These are phyloP conservation scores for Vitis vinifera DNA, from an alignment of 164 flowering plant genomes.

Conservation along the genomic window DNA sequence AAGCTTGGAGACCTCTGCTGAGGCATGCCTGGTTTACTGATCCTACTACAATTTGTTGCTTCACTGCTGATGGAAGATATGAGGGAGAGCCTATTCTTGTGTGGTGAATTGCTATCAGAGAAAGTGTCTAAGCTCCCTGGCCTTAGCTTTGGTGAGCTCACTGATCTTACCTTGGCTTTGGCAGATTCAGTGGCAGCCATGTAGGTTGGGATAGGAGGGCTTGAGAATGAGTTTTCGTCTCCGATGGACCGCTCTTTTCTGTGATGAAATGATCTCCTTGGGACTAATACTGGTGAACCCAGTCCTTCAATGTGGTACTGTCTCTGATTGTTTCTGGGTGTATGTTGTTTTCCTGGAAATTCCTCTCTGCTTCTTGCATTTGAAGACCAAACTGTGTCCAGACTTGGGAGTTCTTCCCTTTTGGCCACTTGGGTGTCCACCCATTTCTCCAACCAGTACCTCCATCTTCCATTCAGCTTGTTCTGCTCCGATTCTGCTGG, in stretches of 20 bases:
- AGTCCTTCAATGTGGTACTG: conserved; percentile 22
- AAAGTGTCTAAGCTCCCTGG: conserved; percentile 23
- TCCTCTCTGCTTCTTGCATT: conserved; percentile 21
- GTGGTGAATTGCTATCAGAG: conserved; percentile 37
- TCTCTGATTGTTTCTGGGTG: conserved; percentile 13
- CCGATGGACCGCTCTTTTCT: conserved; percentile 30
- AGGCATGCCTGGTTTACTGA: conserved; percentile 12
- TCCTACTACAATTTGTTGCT: conserved; percentile 22
- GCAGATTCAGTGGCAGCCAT: conserved; percentile 57
- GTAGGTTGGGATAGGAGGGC: conserved; percentile 41
- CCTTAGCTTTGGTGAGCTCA: conserved; percentile 42
- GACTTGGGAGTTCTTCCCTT: conserved; percentile 37
- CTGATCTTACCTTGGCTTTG: conserved; percentile 39
- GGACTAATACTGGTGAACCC: conserved; percentile 24
- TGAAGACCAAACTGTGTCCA: conserved; percentile 27
- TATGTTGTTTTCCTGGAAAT: conserved; percentile 20
- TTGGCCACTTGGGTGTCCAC: conserved; percentile 52
- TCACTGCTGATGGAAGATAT: conserved; percentile 24
- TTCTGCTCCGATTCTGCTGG: conserved; percentile 48
- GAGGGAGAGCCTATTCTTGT: conserved; percentile 31
- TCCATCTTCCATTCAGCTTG: conserved; percentile 36
- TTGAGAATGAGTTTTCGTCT: conserved; percentile 16
- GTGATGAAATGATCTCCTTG: conserved; percentile 39
- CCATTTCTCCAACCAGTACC: conserved; percentile 76
- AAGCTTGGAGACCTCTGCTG: conserved; percentile 50